These are phyloP conservation scores for Inonotus obliquus DNA, from an alignment of 1,284 basidiomycete species.

Conservation along the genomic window DNA sequence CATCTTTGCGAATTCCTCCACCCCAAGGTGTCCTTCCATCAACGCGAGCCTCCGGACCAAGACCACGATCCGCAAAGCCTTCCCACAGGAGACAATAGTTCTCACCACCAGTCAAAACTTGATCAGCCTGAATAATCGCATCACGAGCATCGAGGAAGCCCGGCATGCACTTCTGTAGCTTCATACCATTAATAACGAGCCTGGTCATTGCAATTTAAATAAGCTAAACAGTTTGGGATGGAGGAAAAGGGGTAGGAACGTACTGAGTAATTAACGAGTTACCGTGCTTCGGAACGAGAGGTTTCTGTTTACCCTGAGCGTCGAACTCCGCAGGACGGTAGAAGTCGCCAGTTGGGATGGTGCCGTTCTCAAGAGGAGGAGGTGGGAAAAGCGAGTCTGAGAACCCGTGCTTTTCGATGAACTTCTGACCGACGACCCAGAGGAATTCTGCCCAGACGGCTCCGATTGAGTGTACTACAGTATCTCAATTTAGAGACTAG, in stretches of 20 bases:
- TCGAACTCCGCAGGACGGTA: constrained; percentile 47
- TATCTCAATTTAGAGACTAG: background rate
- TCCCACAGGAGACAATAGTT: constrained; percentile 90
- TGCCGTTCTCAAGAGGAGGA: constrained; percentile 51
- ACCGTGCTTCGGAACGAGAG: constrained; percentile 85
- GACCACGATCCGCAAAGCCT: constrained; percentile 79
- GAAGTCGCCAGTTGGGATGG: constrained; percentile 66
- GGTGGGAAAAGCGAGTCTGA: constrained; percentile 80
- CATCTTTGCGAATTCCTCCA: constrained; percentile 71
- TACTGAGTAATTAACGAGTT: constrained; percentile 82
- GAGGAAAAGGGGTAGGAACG: constrained; percentile 27
- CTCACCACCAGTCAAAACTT: constrained; percentile 86
- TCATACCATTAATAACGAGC: constrained; percentile 88
- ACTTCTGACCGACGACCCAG: constrained; percentile 73
- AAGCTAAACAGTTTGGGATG: constrained; percentile 4
- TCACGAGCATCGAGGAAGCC: constrained; percentile 90
- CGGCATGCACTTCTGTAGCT: constrained; percentile 89
- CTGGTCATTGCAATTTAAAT: constrained; percentile 24
- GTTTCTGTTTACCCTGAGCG: constrained; percentile 41
- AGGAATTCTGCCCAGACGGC: constrained; percentile 97
- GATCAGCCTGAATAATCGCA: constrained; percentile 92
- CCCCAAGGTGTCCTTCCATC: constrained; percentile 89
- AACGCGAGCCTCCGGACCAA: constrained; percentile 74
- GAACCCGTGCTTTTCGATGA: constrained; percentile 83
- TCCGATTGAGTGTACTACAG: constrained; percentile 76